Percentiles rank a stretch among this genome's conserved stretches.
Evolutionary conservation across 495 filamentous ascomycete genomes (phyloP).

Genomic region (Hypomontagnella submonticulosa): DNA sequence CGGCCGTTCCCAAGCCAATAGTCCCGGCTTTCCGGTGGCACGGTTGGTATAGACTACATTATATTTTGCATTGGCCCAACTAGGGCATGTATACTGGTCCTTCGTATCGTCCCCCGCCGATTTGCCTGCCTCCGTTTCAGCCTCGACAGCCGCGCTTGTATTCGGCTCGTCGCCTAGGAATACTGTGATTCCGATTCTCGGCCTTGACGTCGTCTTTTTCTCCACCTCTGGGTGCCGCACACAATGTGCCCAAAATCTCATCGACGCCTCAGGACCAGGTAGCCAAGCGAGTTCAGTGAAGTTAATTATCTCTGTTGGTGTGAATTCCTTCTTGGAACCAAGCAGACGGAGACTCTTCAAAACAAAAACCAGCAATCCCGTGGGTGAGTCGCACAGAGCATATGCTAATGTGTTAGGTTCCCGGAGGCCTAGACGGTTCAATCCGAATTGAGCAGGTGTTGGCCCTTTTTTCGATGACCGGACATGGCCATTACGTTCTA

Average conservation of each 20-base stretch:
- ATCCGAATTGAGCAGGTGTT: constrained; percentile 32
- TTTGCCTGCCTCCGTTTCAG: constrained; percentile 9
- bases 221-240: constrained; percentile 46
- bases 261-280: constrained; percentile 59
- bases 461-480: constrained; percentile 25
- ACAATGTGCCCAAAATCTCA: constrained; percentile 60
- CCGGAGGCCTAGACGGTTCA: constrained; percentile 44
- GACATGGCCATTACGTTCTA: constrained; percentile 31
- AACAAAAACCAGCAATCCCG: constrained; percentile 60
- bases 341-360: constrained; percentile 51
- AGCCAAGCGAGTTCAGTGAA: constrained; percentile 61
- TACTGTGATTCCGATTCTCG: constrained; percentile 57
- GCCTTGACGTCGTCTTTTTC: constrained; percentile 33
- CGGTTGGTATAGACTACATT: constrained; percentile 54
- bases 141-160: constrained; percentile 2
- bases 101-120: constrained; percentile 17
- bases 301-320: constrained; percentile 56
- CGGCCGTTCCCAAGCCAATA: constrained; percentile 57
- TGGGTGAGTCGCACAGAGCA: constrained; percentile 65
- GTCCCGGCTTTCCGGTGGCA: constrained; percentile 43
- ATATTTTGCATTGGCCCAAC: constrained; percentile 56
- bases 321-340: constrained; percentile 49
- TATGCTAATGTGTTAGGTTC: constrained; percentile 63
- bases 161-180: constrained; percentile 49
- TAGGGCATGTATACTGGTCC: constrained; percentile 54